Conservation (phyloP, 768 basidiomycete species). For the Peribolospora baueri region DNA sequence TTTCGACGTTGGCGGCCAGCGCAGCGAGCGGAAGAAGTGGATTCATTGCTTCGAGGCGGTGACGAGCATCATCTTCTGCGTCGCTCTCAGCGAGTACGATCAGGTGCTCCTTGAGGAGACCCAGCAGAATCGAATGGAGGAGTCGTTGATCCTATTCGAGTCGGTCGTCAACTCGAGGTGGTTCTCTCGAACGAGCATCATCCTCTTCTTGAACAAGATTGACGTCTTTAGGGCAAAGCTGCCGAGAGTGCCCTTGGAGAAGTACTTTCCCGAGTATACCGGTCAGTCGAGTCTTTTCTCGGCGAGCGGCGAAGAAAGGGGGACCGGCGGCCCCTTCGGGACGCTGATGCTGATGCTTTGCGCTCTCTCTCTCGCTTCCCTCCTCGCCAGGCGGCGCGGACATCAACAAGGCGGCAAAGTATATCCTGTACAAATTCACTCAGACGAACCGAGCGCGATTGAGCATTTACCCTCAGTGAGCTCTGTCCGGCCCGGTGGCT, state of each 20-base stretch:
- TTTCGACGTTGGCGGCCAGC: slow-evolving; percentile 59
- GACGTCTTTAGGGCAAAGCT: slow-evolving; percentile 54
- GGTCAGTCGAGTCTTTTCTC: not conserved
- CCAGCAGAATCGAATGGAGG: slow-evolving; percentile 46
- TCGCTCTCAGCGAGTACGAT: slow-evolving; percentile 49
- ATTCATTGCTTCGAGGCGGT: slow-evolving; percentile 59
- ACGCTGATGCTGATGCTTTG: not conserved
- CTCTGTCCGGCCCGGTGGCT: too few species aligned
- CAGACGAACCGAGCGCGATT: slow-evolving; percentile 33
- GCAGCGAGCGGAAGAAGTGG: slow-evolving; percentile 57
- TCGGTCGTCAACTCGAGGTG: slow-evolving; percentile 55
- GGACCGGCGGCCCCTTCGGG: too few species aligned
- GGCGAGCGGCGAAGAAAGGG: slow-evolving; percentile 12
- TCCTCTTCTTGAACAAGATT: slow-evolving; percentile 47
- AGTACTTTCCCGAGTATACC: slow-evolving; percentile 26
- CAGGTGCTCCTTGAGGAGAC: slow-evolving; percentile 46
- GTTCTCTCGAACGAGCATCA: slow-evolving; percentile 38
- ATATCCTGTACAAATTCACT: slow-evolving; percentile 80
- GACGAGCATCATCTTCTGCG: slow-evolving; percentile 55
- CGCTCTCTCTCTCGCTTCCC: not conserved
- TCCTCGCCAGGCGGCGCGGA: slow-evolving; percentile 17
- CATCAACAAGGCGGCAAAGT: slow-evolving; percentile 26
- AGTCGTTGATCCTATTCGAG: slow-evolving; percentile 50
- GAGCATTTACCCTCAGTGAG: slow-evolving; percentile 76
- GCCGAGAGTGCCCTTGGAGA: slow-evolving; percentile 29